Conservation (phyloP, 2,329 filamentous ascomycete species). For the Verticillium nonalfalfae region DNA sequence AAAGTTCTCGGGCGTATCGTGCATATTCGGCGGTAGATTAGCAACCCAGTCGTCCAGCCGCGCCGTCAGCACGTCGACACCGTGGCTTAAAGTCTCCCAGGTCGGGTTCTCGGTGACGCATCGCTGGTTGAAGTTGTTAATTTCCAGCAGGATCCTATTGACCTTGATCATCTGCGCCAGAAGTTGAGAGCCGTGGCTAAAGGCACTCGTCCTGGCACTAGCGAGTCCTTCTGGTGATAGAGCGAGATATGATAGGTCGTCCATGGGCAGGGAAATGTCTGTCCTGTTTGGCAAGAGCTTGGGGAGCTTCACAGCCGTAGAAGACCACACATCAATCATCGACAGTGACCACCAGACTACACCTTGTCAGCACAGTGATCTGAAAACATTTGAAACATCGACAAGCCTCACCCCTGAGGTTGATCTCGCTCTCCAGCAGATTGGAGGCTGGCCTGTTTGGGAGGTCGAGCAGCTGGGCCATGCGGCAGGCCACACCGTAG, state of each 20-base stretch:
- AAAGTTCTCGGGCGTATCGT: slow-evolving; percentile 31
- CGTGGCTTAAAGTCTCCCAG: slow-evolving; percentile 19
- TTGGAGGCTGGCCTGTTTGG: slow-evolving; percentile 18
- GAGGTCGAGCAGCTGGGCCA: slow-evolving; percentile 26
- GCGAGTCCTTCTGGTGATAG: slow-evolving; percentile 2
- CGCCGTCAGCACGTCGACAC: slow-evolving; percentile 20
- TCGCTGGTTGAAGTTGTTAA: slow-evolving; percentile 30
- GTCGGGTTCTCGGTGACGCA: slow-evolving; percentile 18
- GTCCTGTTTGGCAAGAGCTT: slow-evolving; percentile 12
- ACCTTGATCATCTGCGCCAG: slow-evolving; percentile 21
- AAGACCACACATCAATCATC: slow-evolving; percentile 16
- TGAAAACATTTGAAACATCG: not conserved
- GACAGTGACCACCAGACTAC: slow-evolving; percentile 16
- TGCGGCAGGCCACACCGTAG: slow-evolving; percentile 27
- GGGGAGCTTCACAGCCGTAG: slow-evolving; percentile 15
- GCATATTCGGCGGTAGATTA: slow-evolving; percentile 25
- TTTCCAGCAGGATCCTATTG: slow-evolving; percentile 26
- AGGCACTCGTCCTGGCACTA: not conserved
- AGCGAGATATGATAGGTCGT: slow-evolving; percentile 25
- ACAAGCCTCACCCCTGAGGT: slow-evolving; percentile 17
- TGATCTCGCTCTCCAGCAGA: slow-evolving; percentile 24
- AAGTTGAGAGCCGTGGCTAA: slow-evolving; percentile 14
- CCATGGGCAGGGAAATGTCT: slow-evolving; percentile 25
- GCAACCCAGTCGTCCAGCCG: slow-evolving; percentile 27
- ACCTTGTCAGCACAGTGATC: not conserved